Evolutionary conservation across 2,329 filamentous ascomycete species (phyloP).

Genomic region (Hirsutella rhossiliensis): DNA sequence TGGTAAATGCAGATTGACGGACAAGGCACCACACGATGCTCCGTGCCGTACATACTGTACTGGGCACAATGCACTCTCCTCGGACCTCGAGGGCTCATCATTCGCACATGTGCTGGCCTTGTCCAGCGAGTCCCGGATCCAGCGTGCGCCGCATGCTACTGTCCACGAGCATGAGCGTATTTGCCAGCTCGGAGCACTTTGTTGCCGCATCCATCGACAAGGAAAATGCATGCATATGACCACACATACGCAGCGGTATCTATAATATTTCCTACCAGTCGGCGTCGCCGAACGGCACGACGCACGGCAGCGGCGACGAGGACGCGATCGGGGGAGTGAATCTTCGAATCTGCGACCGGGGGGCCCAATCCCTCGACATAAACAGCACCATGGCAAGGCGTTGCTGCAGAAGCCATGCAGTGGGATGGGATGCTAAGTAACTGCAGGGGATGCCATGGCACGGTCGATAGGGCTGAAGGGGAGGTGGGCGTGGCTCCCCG

Average conservation of each 20-base stretch:
- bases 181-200: not conserved
- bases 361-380: not conserved
- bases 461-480: conserved; percentile 8
- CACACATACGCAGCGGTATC: not conserved
- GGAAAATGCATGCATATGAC: not conserved
- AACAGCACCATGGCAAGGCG: not conserved
- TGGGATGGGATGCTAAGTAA: not conserved
- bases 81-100: no score
- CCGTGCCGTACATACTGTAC: not conserved
- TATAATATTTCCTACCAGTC: not conserved
- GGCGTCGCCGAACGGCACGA: conserved; percentile 3
- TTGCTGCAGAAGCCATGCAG: not conserved
- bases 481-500: conserved; percentile 2
- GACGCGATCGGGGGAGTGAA: not conserved
- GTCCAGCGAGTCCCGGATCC: no score
- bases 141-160: no score
- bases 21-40: not conserved
- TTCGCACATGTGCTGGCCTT: no score
- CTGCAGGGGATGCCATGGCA: conserved; percentile 1
- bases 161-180: not conserved
- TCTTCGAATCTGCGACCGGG: not conserved
- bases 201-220: not conserved
- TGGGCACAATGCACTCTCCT: no score
- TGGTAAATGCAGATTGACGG: not conserved
- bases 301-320: not conserved